phyloP scores from a whole-genome alignment of 2,329 filamentous ascomycete genomes.

The Colletotrichum ledebouriae region DNA sequence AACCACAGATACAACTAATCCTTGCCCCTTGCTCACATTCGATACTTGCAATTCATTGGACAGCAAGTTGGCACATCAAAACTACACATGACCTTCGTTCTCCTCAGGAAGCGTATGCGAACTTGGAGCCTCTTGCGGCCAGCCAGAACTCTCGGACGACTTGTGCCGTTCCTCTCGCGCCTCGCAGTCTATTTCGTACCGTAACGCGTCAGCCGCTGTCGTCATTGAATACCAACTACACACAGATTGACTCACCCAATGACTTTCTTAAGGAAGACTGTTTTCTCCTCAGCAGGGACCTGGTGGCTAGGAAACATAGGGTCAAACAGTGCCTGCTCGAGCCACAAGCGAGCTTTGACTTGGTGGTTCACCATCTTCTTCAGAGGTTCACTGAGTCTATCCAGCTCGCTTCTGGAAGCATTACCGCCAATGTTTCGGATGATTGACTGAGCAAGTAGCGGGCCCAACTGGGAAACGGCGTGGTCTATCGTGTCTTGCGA shows the following conservation, averaged over 20 bases:
- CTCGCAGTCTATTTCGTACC: slow-evolving; percentile 66
- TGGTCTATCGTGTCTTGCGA: slow-evolving; percentile 60
- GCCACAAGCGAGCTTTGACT: slow-evolving; percentile 69
- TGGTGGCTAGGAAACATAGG: slow-evolving; percentile 71
- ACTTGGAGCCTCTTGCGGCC: slow-evolving; percentile 72
- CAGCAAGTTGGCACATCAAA: too few species aligned
- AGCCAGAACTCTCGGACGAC: slow-evolving; percentile 81
- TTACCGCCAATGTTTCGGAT: slow-evolving; percentile 76
- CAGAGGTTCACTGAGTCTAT: slow-evolving; percentile 77
- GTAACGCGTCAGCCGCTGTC: slow-evolving; percentile 10
- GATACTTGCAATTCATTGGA: not conserved
- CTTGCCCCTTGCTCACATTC: not conserved
- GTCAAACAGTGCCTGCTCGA: slow-evolving; percentile 70
- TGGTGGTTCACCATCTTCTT: slow-evolving; percentile 75
- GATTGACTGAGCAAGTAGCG: slow-evolving; percentile 70
- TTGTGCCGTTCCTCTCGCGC: slow-evolving; percentile 73
- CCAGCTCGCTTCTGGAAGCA: slow-evolving; percentile 78
- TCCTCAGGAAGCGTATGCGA: slow-evolving; percentile 69
- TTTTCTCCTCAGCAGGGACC: slow-evolving; percentile 71
- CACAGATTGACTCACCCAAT: slow-evolving; percentile 64
- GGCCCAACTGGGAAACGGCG: slow-evolving; percentile 72
- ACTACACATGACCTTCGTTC: not conserved
- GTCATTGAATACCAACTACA: not conserved
- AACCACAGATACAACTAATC: not conserved
- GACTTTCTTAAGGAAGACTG: slow-evolving; percentile 75